Evolutionary conservation across 2,329 filamentous ascomycete species (phyloP).

Genomic region (Aspergillus brunneoviolaceus): DNA sequence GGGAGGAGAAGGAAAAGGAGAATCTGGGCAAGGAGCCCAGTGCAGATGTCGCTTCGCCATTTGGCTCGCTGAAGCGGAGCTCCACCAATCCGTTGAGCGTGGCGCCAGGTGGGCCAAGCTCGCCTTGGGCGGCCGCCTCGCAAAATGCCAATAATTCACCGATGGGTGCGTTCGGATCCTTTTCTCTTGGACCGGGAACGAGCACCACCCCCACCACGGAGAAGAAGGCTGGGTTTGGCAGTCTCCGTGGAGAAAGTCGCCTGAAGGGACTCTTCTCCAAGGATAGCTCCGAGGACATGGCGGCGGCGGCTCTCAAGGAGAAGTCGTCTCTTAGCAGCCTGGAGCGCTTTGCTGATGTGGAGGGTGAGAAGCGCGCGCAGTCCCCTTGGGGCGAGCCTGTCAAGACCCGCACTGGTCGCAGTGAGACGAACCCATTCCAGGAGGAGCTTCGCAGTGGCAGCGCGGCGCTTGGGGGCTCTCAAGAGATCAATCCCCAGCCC

Average conservation of each 20-base stretch:
- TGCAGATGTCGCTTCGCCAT: constrained; percentile 46
- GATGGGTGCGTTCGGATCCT: constrained; percentile 87
- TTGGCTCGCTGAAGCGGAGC: constrained; percentile 57
- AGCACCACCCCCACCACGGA: constrained; percentile 59
- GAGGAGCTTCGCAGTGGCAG: constrained; percentile 56
- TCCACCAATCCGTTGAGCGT: constrained; percentile 55
- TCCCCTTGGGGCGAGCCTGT: constrained; percentile 54
- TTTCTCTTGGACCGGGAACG: constrained; percentile 61
- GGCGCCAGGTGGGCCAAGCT: constrained; percentile 49
- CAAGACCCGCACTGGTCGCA: constrained; percentile 49
- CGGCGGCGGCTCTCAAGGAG: constrained; percentile 51
- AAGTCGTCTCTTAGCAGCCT: constrained; percentile 56
- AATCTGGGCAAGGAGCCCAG: constrained; percentile 43
- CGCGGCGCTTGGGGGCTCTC: constrained; percentile 71
- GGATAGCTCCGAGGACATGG: constrained; percentile 67
- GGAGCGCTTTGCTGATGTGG: constrained; percentile 54
- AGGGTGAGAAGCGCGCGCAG: constrained; percentile 46
- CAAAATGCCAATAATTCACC: constrained; percentile 65
- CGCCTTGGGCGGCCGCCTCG: constrained; percentile 58
- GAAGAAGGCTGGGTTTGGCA: constrained; percentile 68
- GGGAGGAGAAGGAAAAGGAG: constrained; percentile 54
- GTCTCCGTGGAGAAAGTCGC: constrained; percentile 72
- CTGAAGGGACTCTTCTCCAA: constrained; percentile 83
- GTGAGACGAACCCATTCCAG: constrained; percentile 50
- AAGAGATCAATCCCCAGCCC: constrained; percentile 62